Percentiles rank a stretch among this genome's conserved stretches.
phyloP scores from a whole-genome alignment of 306 rosid species.

The Quercus rubra region DNA sequence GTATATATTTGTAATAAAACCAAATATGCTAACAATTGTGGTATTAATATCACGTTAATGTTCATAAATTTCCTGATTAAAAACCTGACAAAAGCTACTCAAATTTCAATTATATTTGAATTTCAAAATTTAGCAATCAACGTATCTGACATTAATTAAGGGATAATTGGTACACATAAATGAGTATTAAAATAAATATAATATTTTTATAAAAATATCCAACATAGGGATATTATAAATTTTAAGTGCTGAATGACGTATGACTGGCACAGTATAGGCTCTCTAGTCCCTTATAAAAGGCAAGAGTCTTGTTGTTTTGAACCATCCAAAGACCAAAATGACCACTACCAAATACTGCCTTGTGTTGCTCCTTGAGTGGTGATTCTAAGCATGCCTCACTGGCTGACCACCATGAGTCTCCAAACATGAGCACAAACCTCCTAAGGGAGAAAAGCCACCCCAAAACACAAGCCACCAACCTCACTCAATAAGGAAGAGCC shows the following conservation, averaged over 20 bases:
- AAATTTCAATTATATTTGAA: too few relatives aligned
- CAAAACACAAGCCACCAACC: neutral
- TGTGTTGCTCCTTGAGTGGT: neutral
- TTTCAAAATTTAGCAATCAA: too few relatives aligned
- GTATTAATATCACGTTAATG: too few relatives aligned
- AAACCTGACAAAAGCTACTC: too few relatives aligned
- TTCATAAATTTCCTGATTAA: too few relatives aligned
- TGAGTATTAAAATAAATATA: too few relatives aligned
- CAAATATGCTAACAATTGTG: too few relatives aligned
- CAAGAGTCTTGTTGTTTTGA: neutral
- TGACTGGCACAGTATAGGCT: neutral
- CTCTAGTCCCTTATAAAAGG: neutral
- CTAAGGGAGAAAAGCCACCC: slow-evolving; percentile 8
- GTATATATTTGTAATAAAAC: too few relatives aligned
- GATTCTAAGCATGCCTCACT: neutral
- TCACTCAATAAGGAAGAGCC: neutral
- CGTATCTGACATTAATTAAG: too few relatives aligned
- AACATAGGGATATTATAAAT: neutral
- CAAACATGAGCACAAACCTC: neutral
- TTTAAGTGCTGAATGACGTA: neutral
- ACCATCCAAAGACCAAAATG: neutral
- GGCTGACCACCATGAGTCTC: neutral
- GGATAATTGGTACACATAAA: too few relatives aligned
- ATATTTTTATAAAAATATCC: too few relatives aligned
- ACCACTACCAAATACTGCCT: neutral